Base-by-base conservation (phyloP, 2,329 filamentous ascomycete genomes). In the Pseudocercospora vitis region DNA sequence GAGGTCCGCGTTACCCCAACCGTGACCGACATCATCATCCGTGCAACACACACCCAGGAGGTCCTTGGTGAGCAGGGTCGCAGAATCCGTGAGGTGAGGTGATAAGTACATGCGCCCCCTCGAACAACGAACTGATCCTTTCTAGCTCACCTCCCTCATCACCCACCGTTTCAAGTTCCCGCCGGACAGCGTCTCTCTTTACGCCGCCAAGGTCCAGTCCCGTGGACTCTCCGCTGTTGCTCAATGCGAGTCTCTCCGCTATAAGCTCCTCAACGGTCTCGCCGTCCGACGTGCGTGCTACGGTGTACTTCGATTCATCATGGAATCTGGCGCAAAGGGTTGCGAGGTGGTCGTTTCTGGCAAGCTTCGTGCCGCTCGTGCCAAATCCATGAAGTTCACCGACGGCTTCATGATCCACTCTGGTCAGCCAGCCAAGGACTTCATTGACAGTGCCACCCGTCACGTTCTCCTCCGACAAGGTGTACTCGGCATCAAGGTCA, bases 131-230 rank as follows among this genome's bases (percentile, higher is more conserved):
- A 24, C 14, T 40, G 19, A 40, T 21, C 19, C 24, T 4, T 8
- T 29, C 47, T 58, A 69, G 85, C 91, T 99, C 80, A 99, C 94
- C 76, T 96, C 91, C 73, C 88, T 99, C 76, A 99, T 99, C 85
- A 95, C 99, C 85, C 97, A 99, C 89, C 91, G 94, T 76, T 99
- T 99, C 89, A 96, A 96, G 85, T 99, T 99, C 88, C 92, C 94
- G 80, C 92, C 97, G 84, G 97, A 97, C 89, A 95, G 88, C 70
- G 94, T 99, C 77, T 97, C 94, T 67, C 91, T 99, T 74, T 99
- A 99, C 79, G 94, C 94, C 81, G 95, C 94, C 79, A 99, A 99
- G 88, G 94, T 99, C 75, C 94, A 97, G 85, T 97, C 96, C 85
- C 92, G 94, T 77, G 94, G 94, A 89, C 91, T 99, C 68, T 97